Percentiles rank a stretch among this genome's conserved stretches.
Conservation (phyloP, 2,329 filamentous ascomycete genomes). For the Erysiphe neolycopersici region DNA sequence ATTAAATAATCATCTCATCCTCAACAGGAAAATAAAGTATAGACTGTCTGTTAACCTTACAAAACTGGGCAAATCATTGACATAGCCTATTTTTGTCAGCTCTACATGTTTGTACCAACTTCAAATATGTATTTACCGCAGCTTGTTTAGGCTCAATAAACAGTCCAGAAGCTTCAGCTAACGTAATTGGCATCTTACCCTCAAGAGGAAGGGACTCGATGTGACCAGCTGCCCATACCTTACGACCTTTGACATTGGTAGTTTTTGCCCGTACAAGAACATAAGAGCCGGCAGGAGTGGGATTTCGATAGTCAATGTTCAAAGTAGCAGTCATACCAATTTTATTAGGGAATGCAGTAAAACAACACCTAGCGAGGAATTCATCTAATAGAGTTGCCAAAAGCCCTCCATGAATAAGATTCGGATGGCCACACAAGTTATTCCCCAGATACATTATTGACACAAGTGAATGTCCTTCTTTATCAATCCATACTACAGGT, state of each 20-base stretch:
- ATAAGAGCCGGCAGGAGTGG: constrained; percentile 48
- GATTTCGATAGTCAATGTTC: constrained; percentile 57
- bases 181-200: constrained; percentile 33
- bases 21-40: too few species aligned
- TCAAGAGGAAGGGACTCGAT: constrained; percentile 51
- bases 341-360: constrained; percentile 64
- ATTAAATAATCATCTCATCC: too few species aligned
- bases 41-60: neutral
- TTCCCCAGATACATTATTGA: constrained; percentile 52
- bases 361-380: constrained; percentile 65
- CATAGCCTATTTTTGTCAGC: neutral
- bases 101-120: neutral
- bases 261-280: constrained; percentile 58
- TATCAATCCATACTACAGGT: constrained; percentile 50
- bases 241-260: constrained; percentile 66
- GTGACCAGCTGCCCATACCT: constrained; percentile 76
- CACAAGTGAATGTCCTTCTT: constrained; percentile 39
- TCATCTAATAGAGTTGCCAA: constrained; percentile 87
- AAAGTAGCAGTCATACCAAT: constrained; percentile 70
- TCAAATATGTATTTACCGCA: constrained; percentile 15
- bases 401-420: constrained; percentile 71
- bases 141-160: constrained; percentile 77
- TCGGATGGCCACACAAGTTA: constrained; percentile 68
- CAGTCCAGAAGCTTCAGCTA: constrained; percentile 63
- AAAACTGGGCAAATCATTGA: neutral